Percentiles rank a stretch among this genome's conserved stretches.
phyloP scores from a whole-genome alignment of 2,329 filamentous ascomycete genomes.

The Ceratocystis smalleyi region DNA sequence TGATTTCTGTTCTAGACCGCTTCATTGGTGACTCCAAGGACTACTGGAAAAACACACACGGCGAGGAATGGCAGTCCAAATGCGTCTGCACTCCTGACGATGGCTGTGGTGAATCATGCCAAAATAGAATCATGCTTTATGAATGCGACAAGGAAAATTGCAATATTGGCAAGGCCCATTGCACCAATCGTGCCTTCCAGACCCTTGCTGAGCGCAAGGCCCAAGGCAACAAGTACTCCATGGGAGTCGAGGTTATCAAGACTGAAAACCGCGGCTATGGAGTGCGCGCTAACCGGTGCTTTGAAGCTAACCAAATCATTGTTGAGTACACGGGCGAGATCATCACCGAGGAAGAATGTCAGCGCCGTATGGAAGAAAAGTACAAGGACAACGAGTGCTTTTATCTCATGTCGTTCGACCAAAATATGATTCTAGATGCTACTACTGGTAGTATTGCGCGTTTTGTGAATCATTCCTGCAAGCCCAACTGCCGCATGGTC shows the following conservation, averaged over 20 bases:
- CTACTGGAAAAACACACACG: conserved; percentile 65
- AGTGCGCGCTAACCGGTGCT: conserved; percentile 77
- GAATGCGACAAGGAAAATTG: conserved; percentile 90
- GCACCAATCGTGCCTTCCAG: conserved; percentile 78
- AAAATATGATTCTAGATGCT: conserved; percentile 96
- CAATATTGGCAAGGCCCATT: conserved; percentile 55
- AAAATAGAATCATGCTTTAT: conserved; percentile 93
- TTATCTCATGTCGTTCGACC: conserved; percentile 96
- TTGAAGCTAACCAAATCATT: conserved; percentile 82
- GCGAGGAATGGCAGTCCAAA: conserved; percentile 52
- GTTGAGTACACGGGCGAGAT: conserved; percentile 98
- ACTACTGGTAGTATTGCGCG: conserved; percentile 90
- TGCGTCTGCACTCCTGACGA: conserved; percentile 65
- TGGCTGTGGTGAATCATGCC: conserved; percentile 77
- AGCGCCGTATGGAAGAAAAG: conserved; percentile 78
- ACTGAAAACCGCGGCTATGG: conserved; percentile 79
- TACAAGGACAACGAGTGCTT: conserved; percentile 97
- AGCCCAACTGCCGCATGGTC: conserved; percentile 93
- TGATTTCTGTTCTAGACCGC: conserved; percentile 44
- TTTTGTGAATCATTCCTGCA: conserved; percentile 96
- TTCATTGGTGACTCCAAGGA: conserved; percentile 73
- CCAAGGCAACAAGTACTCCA: conserved; percentile 68
- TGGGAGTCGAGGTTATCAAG: conserved; percentile 90
- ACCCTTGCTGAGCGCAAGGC: conserved; percentile 60
- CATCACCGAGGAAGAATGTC: conserved; percentile 85